These are phyloP conservation scores for Penicillium crystallinum DNA, from an alignment of 495 filamentous ascomycete species.

Conservation along the genomic window DNA sequence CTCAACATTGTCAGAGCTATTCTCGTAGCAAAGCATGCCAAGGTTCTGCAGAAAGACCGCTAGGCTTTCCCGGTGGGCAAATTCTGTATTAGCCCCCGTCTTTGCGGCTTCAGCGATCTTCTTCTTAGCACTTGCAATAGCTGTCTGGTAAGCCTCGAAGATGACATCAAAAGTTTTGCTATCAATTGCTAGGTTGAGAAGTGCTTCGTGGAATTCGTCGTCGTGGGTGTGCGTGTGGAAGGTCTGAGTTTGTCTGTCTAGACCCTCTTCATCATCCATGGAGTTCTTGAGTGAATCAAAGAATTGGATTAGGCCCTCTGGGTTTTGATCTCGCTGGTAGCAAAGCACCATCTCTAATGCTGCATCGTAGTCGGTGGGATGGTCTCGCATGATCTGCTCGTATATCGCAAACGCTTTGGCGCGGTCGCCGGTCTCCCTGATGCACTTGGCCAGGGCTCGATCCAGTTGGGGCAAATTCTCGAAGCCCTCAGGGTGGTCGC, in stretches of 20 bases:
- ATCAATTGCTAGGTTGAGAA: not conserved
- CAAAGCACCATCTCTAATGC: constrained; percentile 1
- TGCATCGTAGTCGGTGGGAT: constrained; percentile 6
- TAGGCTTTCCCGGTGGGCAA: not conserved
- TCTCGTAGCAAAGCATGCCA: constrained; percentile 6
- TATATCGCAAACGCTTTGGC: constrained; percentile 8
- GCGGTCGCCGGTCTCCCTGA: not conserved
- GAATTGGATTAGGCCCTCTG: constrained; percentile 7
- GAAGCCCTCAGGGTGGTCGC: not conserved
- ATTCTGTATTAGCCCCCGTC: not conserved
- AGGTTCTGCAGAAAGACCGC: constrained; percentile 5
- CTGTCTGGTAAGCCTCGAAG: constrained; percentile 6
- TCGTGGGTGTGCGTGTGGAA: constrained; percentile 6
- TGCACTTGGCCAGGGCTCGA: constrained; percentile 7
- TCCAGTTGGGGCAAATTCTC: not conserved
- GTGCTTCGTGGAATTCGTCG: constrained; percentile 5
- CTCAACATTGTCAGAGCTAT: not conserved
- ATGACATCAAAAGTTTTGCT: constrained; percentile 4
- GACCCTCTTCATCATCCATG: constrained; percentile 2
- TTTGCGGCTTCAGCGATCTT: not conserved
- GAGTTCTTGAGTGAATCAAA: constrained; percentile 9
- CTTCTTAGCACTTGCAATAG: not conserved
- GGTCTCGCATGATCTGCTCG: not conserved
- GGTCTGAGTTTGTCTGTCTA: constrained; percentile 2
- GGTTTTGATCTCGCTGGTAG: not conserved